Base-by-base conservation (phyloP, 495 filamentous ascomycete genomes). In the Symbiotaphrina buchneri region DNA sequence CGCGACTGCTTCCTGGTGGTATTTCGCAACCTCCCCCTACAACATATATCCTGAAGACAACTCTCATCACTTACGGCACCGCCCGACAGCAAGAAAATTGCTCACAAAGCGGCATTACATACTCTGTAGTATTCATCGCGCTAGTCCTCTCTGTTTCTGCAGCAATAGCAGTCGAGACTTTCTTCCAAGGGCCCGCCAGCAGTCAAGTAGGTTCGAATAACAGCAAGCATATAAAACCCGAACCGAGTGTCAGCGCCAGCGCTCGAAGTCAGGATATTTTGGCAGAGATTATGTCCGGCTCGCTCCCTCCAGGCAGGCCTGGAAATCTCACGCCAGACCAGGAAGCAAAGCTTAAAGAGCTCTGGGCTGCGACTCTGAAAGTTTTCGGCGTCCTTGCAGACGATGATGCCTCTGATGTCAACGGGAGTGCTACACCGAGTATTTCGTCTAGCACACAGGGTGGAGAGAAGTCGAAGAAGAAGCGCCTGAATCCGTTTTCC, bases 261-360 rank as follows among this genome's bases (percentile, higher is more conserved):
- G n/a, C n/a, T n/a, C n/a, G n/a, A n/a, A n/a, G n/a, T n/a, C 22
- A 8, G 7, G 13, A 7, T 13, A 7, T 25, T 25, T 25, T 25
- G 22, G 15, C 26, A 2, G 34, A 35, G 10, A 18, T 2, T 21
- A 36, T 21, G 28, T n/a, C 28, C 18, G 6, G 11, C 10, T 17
- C 25, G 21, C 3, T 21, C 13, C 56, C 69, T 14, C 71, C 76
- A 17, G 87, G 87, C 31, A 70, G 83, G 36, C 73, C 84, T 23
- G 82, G 78, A 36, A 91, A 71, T 45, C 67, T 97, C 30, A 94
- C 87, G 13, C 47, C 66, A 5, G 84, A 92, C 39, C 71, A 97
- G 48, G 80, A 93, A 41, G 69, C 61, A 39, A 94, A 90, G 51
- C 55, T 97, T 30, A 73, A 72, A 45, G 76, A 85, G 46, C 63